A percentile compares a stretch with the other conserved stretches of the same genome.
phyloP scores from a whole-genome alignment of 306 rosid species.

The Quercus bicolor region DNA sequence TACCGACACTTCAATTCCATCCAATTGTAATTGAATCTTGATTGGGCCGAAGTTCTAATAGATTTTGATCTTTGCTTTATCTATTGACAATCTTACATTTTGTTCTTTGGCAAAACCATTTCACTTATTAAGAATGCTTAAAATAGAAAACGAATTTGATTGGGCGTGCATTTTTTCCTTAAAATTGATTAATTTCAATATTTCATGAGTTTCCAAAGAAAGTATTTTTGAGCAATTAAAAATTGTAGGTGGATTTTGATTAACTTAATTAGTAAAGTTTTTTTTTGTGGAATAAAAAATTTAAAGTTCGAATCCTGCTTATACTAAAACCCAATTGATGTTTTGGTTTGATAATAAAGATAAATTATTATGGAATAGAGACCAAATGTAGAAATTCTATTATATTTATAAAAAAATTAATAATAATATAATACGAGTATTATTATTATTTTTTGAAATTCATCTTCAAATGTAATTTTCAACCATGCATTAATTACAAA shows the following conservation, averaged over 20 bases:
- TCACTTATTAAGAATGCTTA: not conserved
- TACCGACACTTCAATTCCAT: not conserved
- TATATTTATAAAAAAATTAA: too few species aligned
- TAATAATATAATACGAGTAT: too few species aligned
- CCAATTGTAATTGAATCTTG: not conserved
- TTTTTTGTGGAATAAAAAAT: not conserved
- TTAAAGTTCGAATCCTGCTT: too few species aligned
- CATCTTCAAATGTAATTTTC: too few species aligned
- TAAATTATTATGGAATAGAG: too few species aligned
- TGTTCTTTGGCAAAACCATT: too few species aligned
- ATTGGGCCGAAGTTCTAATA: not conserved
- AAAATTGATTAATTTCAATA: not conserved
- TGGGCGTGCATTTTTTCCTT: not conserved
- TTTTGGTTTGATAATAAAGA: too few species aligned
- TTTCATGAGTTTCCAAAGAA: not conserved
- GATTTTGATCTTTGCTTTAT: not conserved
- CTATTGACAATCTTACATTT: not conserved
- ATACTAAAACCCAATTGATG: too few species aligned
- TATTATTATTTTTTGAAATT: too few species aligned
- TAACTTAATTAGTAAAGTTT: not conserved
- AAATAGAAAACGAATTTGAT: not conserved
- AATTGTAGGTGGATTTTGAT: not conserved
- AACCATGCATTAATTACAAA: too few species aligned
- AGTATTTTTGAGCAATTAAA: not conserved
- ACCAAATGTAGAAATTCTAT: too few species aligned